These are phyloP conservation scores for Piloderma croceum DNA, from an alignment of 768 basidiomycete genomes.

Conservation along the genomic window DNA sequence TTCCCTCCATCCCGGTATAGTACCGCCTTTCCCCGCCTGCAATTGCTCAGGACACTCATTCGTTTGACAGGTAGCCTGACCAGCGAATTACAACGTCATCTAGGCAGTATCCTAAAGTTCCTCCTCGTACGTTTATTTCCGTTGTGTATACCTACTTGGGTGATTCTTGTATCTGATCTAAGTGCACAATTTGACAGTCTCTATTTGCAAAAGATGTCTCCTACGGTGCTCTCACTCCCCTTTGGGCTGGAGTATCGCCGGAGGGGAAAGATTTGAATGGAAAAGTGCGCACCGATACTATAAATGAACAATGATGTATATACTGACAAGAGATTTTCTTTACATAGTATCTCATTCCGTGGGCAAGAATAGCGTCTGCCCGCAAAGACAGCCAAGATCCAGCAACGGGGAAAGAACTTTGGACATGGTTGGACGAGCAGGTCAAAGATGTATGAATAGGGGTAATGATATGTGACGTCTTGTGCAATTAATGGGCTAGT, in stretches of 20 bases:
- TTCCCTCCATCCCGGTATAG: slow-evolving; percentile 35
- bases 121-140: slow-evolving; percentile 23
- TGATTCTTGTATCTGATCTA: too few species aligned
- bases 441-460: slow-evolving; percentile 1
- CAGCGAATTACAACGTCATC: not conserved
- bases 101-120: slow-evolving; percentile 16
- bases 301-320: not conserved
- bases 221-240: slow-evolving; percentile 25
- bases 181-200: not conserved
- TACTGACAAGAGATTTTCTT: not conserved
- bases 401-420: slow-evolving; percentile 3
- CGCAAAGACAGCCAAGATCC: not conserved
- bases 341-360: slow-evolving; percentile 6
- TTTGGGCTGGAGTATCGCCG: slow-evolving; percentile 29
- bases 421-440: slow-evolving; percentile 7
- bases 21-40: not conserved
- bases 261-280: slow-evolving; percentile 21
- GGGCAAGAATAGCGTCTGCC: slow-evolving; percentile 3
- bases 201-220: not conserved
- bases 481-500: too few species aligned
- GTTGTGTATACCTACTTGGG: slow-evolving; percentile 1
- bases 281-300: slow-evolving; percentile 14
- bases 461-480: too few species aligned
- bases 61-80: not conserved
- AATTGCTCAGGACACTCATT: not conserved